Evolutionary conservation across 345 rosid genomes (phyloP).

Genomic region (Raphanus sativus): DNA sequence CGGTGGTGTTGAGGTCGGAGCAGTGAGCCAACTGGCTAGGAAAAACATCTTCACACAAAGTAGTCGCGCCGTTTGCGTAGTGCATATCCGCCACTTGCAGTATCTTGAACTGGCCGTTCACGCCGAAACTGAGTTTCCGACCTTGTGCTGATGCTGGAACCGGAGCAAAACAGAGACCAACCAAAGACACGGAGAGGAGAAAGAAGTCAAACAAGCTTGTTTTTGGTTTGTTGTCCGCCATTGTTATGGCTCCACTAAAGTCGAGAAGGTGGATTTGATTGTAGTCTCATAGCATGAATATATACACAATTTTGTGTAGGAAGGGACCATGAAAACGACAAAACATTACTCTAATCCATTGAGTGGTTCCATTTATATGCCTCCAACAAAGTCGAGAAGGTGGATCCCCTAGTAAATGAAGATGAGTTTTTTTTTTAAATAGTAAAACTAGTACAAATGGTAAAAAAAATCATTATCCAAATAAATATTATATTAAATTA

Average conservation of each 20-base stretch:
- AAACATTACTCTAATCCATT: not conserved
- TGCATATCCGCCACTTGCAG: constrained; percentile 97
- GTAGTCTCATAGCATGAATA: not conserved
- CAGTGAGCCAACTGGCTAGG: constrained; percentile 51
- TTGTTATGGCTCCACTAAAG: not conserved
- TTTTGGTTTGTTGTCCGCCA: constrained; percentile 20
- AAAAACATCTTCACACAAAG: constrained; percentile 56
- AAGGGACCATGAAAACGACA: not conserved
- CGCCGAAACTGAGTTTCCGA: constrained; percentile 53
- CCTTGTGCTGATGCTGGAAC: constrained; percentile 9
- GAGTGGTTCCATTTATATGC: too few species aligned
- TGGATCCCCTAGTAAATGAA: too few species aligned
- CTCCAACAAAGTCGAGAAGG: too few species aligned
- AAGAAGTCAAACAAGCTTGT: not conserved
- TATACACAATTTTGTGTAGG: not conserved
- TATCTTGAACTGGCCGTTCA: constrained; percentile 70
- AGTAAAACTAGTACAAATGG: too few species aligned
- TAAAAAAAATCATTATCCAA: too few species aligned
- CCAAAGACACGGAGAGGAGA: not conserved
- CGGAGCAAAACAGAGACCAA: constrained; percentile 30
- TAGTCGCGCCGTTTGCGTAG: constrained; percentile 66
- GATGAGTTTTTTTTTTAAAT: too few species aligned
- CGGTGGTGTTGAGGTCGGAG: constrained; percentile 88
- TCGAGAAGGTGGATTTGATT: not conserved
- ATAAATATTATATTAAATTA: too few species aligned